Evolutionary conservation across 2,329 filamentous ascomycete genomes (phyloP), one percentile per base, ranked within the genome.

Genomic region (Ascochyta viciae-villosae): DNA sequence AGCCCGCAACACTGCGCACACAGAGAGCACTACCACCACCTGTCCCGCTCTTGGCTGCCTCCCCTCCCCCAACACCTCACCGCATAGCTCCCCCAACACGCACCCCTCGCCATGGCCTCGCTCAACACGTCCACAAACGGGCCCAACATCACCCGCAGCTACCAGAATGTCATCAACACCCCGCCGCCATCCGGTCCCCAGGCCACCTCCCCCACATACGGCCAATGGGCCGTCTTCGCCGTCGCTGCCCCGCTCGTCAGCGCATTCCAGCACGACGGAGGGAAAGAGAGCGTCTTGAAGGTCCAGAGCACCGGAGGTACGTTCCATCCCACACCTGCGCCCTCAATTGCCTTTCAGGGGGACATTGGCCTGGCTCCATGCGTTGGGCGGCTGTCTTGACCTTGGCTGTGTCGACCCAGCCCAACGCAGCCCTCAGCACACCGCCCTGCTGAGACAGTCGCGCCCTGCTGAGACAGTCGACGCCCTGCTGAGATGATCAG

Each of bases 221-320:
- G 86, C 61, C 91, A 94, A 81, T 99, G 95, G 95, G 94, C 92
- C 19, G 82, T 99, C 59, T 96, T 96, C 80, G 90, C 91, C 7
- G 95, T 99, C 37, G 91, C 95, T 74, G 91, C 94, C 57, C 95
- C 95, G 50, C 85, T 99, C 37, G 85, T 92, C 74, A 98, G 90
- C 80, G 93, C 93, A 57, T 99, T 99, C 76, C 92, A 96, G 78
- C 81, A 84, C 62, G 91, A 95, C 73, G 83, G 86, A 54, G 89
- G 87, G 64, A 98, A 97, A 80, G 94, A 98, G 79, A 98, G 94
- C 76, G 86, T 97, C 1, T 81, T 99, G 65, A 98, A 97, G 79
- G 94, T 99, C 47, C 92, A 98, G 75, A 88, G 84, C 72, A 96
- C 91, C 44, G 94, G 93, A 81, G 90, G 91, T 94, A 77, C 77